phyloP scores from a whole-genome alignment of 371 early-diverging fungal genomes.

The Mortierella sp. region DNA sequence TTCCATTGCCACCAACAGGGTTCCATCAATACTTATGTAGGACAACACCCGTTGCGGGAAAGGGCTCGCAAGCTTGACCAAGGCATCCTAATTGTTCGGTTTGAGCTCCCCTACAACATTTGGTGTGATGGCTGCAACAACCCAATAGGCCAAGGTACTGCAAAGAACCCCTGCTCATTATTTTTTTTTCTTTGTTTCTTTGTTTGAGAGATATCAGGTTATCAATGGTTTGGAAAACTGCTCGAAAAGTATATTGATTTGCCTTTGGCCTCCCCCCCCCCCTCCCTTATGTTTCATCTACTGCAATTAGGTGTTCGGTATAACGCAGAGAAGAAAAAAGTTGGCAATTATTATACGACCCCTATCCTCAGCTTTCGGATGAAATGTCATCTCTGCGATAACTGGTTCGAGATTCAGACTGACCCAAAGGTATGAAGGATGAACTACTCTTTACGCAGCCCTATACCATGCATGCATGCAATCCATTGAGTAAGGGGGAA shows the following conservation, averaged over 20 bases:
- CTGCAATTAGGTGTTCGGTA: conserved; percentile 78
- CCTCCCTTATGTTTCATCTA: too few relatives aligned
- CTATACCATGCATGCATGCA: too few relatives aligned
- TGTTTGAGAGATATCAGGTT: too few relatives aligned
- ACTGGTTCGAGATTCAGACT: conserved; percentile 93
- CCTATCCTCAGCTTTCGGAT: conserved; percentile 91
- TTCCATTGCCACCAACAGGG: conserved; percentile 56
- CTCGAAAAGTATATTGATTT: too few relatives aligned
- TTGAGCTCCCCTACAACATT: conserved; percentile 92
- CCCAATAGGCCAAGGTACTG: conserved; percentile 84
- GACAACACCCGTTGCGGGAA: conserved; percentile 90
- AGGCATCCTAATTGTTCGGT: conserved; percentile 91
- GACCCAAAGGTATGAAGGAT: conserved; percentile 84
- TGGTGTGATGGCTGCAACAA: conserved; percentile 91
- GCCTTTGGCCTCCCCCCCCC: too few relatives aligned
- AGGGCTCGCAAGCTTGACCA: conserved; percentile 91
- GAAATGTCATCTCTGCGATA: conserved; percentile 90
- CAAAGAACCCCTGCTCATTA: background rate
- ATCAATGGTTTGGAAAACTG: background rate
- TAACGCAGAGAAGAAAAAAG: conserved; percentile 95
- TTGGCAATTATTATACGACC: conserved; percentile 90
- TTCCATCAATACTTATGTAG: conserved; percentile 85
- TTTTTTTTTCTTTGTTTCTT: background rate
- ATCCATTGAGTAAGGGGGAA: background rate
- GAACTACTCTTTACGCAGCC: background rate